Evolutionary conservation across 805 yeast genomes (phyloP), one percentile per base, ranked within the genome.

Genomic region (Starmerella etchellsii): DNA sequence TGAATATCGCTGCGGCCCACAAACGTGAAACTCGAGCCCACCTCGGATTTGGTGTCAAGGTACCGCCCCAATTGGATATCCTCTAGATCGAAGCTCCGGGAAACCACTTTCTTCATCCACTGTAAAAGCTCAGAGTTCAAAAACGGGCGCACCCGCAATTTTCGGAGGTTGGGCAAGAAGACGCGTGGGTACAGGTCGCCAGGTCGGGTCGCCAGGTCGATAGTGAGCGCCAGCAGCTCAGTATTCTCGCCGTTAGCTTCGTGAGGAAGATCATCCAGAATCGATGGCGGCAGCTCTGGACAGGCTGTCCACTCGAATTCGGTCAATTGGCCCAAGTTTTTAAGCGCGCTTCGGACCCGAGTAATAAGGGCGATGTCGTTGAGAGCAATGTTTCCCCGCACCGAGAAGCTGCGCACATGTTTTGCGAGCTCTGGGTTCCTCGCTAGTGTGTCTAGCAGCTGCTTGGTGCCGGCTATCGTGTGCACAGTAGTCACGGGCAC

Each of bases 241-340:
- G 24, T 4, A 28, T 26, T 34, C 4, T 16, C 22, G 9, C 28
- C 15, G 10, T 20, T 7, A 16, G 22, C 29, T 7, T 38, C 34
- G 23, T 37, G 25, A 2, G 55, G 53, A 28, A 53, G 41, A 23
- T 39, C 44, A 8, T 44, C 41, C 18, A 57, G 48, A 15, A 56
- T 36, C 28, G 43, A 49, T 2, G 53, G 54, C 15, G 58, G 54
- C 5, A 57, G 52, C 29, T 55, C 60, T 6, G 61, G 62, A 28
- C 57, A 52, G 9, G 60, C 56, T 19, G 52, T 45, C 64, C 64
- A 60, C n/a, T 55, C 51, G 14, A 60, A 44, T 10, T 40, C 45
- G 14, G 24, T 32, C 24, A 60, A 43, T 31, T 41, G 42, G 9
- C 16, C 21, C 43, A 60, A 46, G 18, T 44, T 43, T 3, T 44